A percentile compares a stretch with the other conserved stretches of the same genome.
phyloP scores from a whole-genome alignment of 345 rosid genomes.

The Eutrema yunnanense region DNA sequence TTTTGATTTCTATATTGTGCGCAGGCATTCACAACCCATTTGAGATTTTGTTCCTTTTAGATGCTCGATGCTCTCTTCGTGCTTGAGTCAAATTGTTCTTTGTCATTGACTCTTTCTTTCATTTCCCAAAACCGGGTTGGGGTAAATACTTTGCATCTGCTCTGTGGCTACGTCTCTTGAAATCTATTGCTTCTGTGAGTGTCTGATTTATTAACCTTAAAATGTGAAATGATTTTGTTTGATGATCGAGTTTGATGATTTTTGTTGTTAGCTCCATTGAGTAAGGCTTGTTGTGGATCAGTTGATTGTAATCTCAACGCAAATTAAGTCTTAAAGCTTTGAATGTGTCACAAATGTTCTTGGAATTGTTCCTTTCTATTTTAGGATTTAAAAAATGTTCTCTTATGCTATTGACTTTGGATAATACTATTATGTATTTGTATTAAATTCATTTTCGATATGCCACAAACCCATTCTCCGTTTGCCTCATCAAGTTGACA shows the following conservation, averaged over 20 bases:
- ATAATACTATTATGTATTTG: conserved; percentile 17
- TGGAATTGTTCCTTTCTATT: conserved; percentile 9
- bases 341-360: conserved; percentile 10
- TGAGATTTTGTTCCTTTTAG: conserved; percentile 7
- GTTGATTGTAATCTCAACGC: neutral
- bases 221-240: neutral
- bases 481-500: conserved; percentile 21
- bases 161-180: neutral
- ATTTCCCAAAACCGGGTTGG: neutral
- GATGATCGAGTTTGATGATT: neutral
- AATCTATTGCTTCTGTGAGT: neutral
- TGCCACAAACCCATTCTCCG: conserved; percentile 21
- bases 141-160: neutral
- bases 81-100: conserved; percentile 19
- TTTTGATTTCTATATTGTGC: conserved; percentile 16
- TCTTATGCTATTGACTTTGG: conserved; percentile 14
- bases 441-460: conserved; percentile 9
- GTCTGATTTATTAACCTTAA: neutral
- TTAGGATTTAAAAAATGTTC: neutral
- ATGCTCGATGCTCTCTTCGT: conserved; percentile 12
- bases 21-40: neutral
- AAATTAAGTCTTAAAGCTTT: neutral
- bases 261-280: neutral
- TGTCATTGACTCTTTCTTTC: conserved; percentile 16
- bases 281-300: conserved; percentile 1